Conservation (phyloP, 2,329 filamentous ascomycete genomes). For the Neonectria coccinea region DNA sequence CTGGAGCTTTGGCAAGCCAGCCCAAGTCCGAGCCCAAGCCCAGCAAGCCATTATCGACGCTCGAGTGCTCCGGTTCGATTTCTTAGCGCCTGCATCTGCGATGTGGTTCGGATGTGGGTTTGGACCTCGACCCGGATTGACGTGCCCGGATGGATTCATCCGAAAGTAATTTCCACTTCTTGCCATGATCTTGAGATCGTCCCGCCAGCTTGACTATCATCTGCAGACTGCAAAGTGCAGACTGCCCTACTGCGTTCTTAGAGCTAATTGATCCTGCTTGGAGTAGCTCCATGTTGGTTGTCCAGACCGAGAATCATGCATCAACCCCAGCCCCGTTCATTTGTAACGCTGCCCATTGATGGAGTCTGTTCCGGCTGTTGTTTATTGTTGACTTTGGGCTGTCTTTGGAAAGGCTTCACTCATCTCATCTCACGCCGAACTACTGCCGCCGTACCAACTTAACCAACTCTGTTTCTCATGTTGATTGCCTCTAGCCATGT, state of each 20-base stretch:
- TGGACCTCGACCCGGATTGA: not conserved
- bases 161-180: conserved; percentile 43
- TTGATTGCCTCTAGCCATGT: conserved; percentile 11
- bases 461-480: conserved; percentile 1
- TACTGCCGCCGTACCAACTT: conserved; percentile 9
- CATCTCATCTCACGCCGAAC: not conserved
- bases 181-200: conserved; percentile 31
- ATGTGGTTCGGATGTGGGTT: conserved; percentile 11
- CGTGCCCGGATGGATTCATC: conserved; percentile 4
- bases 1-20: not conserved
- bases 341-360: not conserved
- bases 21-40: not conserved
- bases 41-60: conserved; percentile 12
- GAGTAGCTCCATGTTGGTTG: not conserved
- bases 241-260: not conserved
- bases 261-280: not conserved
- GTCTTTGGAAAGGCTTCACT: conserved; percentile 7
- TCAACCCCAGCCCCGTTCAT: not conserved
- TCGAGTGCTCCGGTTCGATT: conserved; percentile 5
- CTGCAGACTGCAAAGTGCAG: not conserved
- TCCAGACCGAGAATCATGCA: not conserved
- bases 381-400: conserved; percentile 16
- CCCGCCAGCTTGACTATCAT: conserved; percentile 7
- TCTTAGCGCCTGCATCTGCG: conserved; percentile 14
- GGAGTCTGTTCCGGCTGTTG: not conserved